phyloP scores from a whole-genome alignment of 164 flowering plant genomes.

The Annona cherimola region DNA sequence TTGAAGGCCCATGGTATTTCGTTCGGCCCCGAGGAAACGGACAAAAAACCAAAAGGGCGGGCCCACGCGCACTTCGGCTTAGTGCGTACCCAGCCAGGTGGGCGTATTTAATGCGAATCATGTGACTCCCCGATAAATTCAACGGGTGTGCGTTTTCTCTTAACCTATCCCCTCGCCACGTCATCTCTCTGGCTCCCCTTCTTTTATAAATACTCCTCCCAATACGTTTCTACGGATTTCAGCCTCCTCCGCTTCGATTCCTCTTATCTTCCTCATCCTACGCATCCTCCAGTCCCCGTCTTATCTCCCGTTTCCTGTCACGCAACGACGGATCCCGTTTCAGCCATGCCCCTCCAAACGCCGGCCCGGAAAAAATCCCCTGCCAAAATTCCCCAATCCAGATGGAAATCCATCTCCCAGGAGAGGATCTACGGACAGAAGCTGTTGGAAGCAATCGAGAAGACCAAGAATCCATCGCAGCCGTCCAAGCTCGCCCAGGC shows the following conservation, averaged over 20 bases:
- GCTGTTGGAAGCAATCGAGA: conserved; percentile 5
- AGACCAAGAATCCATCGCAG: conserved; percentile 6
- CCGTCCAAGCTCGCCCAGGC: conserved; percentile 22
- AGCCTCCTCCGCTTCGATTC: not conserved
- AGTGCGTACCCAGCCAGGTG: conserved; percentile 8
- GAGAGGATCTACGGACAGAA: conserved; percentile 15
- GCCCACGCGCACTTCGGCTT: conserved; percentile 8
- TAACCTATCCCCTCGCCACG: conserved; percentile 1
- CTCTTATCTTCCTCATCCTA: not conserved
- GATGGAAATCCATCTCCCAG: conserved; percentile 12
- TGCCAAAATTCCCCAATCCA: conserved; percentile 6
- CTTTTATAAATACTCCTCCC: conserved; percentile 6
- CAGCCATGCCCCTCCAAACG: conserved; percentile 3
- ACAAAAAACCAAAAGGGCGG: not conserved
- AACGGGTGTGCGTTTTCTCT: not conserved
- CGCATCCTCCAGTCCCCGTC: not conserved
- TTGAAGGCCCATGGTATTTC: not conserved
- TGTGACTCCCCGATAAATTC: conserved; percentile 1
- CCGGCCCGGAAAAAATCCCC: not conserved
- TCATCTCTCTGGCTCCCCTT: not conserved
- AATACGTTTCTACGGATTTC: not conserved
- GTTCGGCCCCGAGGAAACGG: not conserved
- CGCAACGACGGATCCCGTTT: conserved; percentile 10
- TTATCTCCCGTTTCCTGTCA: not conserved
- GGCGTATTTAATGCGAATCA: conserved; percentile 11